Base-by-base conservation (phyloP, 768 basidiomycete genomes). In the Coprinellus aureogranulatus region DNA sequence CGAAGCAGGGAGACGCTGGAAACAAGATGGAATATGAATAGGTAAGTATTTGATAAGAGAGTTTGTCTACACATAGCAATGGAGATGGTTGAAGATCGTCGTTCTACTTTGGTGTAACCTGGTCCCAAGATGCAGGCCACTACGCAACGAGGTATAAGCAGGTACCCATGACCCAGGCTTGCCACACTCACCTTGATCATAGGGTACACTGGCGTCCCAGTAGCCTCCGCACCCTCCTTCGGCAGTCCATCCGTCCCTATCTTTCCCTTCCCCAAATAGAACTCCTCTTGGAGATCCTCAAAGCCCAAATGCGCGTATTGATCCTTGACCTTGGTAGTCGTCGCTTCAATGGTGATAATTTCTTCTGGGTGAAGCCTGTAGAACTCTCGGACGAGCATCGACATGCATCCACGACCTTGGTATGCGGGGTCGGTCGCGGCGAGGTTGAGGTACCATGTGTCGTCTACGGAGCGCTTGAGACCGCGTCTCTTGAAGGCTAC, bases 241-340 rank as follows among this genome's bases (percentile, higher is more conserved):
- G 47, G 6, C 5, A 70, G 31, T 12, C 69, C 69, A 11, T 51
- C 48, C 4, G 34, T 28, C 34, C 64, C 61, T 6, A 57, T 37
- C 52, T 62, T 64, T 4, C 69, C 68, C 20, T 56, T 52, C 1
- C 69, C 69, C 46, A 69, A 48, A 18, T 30, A 59, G n/a, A 66
- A 42, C 34, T 34, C 1, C 64, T 51, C 12, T 41, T 28, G 8
- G 23, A 64, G 46, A 54, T 70, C 70, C 64, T 68, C 67, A 53
- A 67, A 74, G 3, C 72, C 71, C 2, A 70, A 41, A 56, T 69
- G 72, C 4, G 59, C 48, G 62, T 72, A 74, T 53, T 63, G 67
- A 56, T 70, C 68, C 47, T 68, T 62, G 20, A 66, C 67, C 40
- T 65, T 65, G 9, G 64, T 18, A 0, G 69, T 67, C 12, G 69